Conservation (phyloP, 129 eudicot species). For the Saposhnikovia divaricata region DNA sequence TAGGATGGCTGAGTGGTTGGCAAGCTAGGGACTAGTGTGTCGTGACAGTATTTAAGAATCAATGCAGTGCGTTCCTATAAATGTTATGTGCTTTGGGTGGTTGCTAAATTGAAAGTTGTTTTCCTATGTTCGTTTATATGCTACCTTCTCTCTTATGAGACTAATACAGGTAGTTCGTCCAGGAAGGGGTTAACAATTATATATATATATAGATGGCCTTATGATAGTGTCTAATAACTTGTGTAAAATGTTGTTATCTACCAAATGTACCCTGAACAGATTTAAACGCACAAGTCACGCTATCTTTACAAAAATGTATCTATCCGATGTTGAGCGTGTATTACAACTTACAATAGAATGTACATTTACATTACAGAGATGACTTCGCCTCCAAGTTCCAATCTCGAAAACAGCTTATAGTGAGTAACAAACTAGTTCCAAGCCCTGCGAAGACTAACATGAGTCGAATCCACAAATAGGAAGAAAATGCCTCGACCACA, state of each 20-base stretch:
- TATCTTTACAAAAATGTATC: no score
- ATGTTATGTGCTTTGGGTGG: background rate
- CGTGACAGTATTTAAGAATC: conserved; percentile 23
- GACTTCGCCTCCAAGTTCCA: background rate
- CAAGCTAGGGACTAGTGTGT: conserved; percentile 10
- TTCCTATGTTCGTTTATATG: background rate
- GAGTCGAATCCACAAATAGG: conserved; percentile 39
- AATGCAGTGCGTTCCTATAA: background rate
- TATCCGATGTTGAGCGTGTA: background rate
- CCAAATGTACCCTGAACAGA: background rate
- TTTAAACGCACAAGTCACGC: background rate
- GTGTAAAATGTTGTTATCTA: background rate
- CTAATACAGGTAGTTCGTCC: no score
- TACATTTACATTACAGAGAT: background rate
- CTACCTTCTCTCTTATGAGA: background rate
- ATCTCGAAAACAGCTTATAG: conserved; percentile 18
- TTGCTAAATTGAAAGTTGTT: background rate
- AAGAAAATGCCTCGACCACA: conserved; percentile 37
- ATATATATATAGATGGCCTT: no score
- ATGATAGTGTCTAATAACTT: background rate
- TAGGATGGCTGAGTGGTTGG: conserved; percentile 16
- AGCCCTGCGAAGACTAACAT: conserved; percentile 29
- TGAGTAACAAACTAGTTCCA: conserved; percentile 25
- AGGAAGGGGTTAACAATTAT: no score
- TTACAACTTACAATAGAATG: background rate